phyloP scores from a whole-genome alignment of 257 asterid species.

The Nicotiana noctiflora region DNA sequence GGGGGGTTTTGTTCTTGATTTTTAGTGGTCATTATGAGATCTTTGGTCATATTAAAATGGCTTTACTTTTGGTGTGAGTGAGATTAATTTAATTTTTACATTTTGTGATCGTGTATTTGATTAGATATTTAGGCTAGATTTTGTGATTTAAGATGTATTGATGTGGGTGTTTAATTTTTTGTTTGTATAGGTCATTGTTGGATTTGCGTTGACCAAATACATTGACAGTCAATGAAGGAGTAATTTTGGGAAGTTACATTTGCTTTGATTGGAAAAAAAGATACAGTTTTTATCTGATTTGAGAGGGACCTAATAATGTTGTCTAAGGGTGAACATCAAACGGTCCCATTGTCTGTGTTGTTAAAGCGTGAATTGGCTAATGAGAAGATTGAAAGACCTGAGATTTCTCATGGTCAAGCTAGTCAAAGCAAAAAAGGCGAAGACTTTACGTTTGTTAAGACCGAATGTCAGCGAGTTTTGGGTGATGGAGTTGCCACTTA shows the following conservation, averaged over 20 bases:
- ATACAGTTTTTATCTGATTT: slow-evolving; percentile 12
- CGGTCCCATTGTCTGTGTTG: slow-evolving; percentile 88
- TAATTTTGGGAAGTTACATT: slow-evolving; percentile 14
- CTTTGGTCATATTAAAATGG: background rate
- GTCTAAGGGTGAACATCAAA: slow-evolving; percentile 80
- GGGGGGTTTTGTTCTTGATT: background rate
- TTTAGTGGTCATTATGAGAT: background rate
- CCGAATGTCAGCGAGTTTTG: slow-evolving; percentile 73
- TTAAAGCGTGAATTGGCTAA: slow-evolving; percentile 84
- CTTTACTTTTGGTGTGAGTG: background rate
- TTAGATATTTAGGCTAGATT: background rate
- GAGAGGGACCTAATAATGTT: slow-evolving; percentile 46
- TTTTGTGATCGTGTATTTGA: slow-evolving; percentile 1
- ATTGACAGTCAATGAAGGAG: slow-evolving; percentile 26
- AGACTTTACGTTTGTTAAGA: slow-evolving; percentile 77
- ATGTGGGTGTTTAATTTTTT: slow-evolving; percentile 9
- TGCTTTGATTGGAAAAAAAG: slow-evolving; percentile 9
- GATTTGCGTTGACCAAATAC: slow-evolving; percentile 38
- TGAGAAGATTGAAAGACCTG: slow-evolving; percentile 94
- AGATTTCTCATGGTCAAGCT: slow-evolving; percentile 71
- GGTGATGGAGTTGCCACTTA: slow-evolving; percentile 90
- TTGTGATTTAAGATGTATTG: background rate
- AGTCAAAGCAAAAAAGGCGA: slow-evolving; percentile 96
- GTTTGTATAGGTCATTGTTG: slow-evolving; percentile 35
- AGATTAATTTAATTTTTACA: background rate